Evolutionary conservation across 2,329 filamentous ascomycete genomes (phyloP), one percentile per base, ranked within the genome.

Genomic region (Alternaria sp.): DNA sequence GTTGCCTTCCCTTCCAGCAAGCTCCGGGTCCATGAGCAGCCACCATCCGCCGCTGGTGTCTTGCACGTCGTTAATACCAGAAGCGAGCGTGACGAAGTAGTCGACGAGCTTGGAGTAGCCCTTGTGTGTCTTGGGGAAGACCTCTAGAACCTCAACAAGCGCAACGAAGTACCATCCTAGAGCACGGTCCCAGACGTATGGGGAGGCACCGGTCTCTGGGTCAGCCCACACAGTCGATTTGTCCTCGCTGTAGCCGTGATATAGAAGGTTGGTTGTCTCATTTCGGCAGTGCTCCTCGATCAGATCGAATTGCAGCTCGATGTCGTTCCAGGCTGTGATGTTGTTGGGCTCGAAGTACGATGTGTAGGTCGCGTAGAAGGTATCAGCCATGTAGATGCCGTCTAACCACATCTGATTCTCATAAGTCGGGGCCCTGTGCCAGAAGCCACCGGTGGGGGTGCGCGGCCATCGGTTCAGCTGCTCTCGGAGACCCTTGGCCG

Each of bases 391-490:
- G 70, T 79, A 81, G 43, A 81, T 84, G 1, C 86, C 86, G 65
- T 87, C 85, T 0, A 88, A 80, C 86, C 86, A 87, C 85, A 87
- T 87, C 69, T 88, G 84, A 65, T 86, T 81, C 17, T 79, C 80
- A 65, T 86, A 86, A 3, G 79, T 75, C 30, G 83, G 76, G 15
- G 80, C 73, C 1, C 83, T 79, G 66, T 88, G 86, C 85, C 85
- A 88, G 78, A 88, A 85, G 1, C 86, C 86, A 9, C 86, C 86
- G 0, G 79, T 73, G 0, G 82, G 73, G 0, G 83, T 88, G 13
- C 86, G 80, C 6, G 84, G 84, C 62, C 85, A 84, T 32, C 79
- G 73, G 63, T 86, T 75, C 6, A 88, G 70, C 63, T 85, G 83
- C 15, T 76, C 67, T 9, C 84, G 79, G 47, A 88, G 78, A 3